Percentiles rank a stretch among this genome's conserved stretches.
phyloP scores from a whole-genome alignment of 208 protist genomes.

The Trypanosoma mega region DNA sequence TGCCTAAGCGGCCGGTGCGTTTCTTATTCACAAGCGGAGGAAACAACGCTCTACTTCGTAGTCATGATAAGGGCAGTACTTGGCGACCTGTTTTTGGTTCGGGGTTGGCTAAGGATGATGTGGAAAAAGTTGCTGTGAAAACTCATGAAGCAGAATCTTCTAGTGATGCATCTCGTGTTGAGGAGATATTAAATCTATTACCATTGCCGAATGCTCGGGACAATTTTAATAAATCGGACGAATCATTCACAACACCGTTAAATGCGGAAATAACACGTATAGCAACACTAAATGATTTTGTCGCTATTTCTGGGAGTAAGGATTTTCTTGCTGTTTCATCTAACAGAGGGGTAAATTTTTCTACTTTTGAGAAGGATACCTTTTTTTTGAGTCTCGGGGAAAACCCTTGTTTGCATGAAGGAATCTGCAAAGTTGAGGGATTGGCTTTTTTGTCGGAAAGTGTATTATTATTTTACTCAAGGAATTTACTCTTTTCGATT shows the following conservation, averaged over 20 bases:
- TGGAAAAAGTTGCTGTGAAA: background rate
- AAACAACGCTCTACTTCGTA: conserved; percentile 55
- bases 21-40: conserved; percentile 66
- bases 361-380: conserved; percentile 15
- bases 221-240: background rate
- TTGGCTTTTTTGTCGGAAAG: conserved; percentile 23
- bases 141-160: too few species aligned
- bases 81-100: conserved; percentile 36
- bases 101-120: background rate
- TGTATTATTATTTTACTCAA: conserved; percentile 20
- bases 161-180: conserved; percentile 7
- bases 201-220: background rate
- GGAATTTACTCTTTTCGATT: conserved; percentile 19
- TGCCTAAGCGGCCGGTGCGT: conserved; percentile 24
- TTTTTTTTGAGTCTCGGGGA: conserved; percentile 9
- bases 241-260: background rate
- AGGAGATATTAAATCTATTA: conserved; percentile 14
- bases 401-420: background rate
- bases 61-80: conserved; percentile 55
- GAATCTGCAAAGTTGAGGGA: conserved; percentile 9
- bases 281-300: conserved; percentile 34
- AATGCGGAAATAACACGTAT: conserved; percentile 18
- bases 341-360: conserved; percentile 67
- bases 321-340: conserved; percentile 62
- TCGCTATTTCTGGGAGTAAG: conserved; percentile 45